Conservation (phyloP, 345 rosid species). For the Murraya paniculata region DNA sequence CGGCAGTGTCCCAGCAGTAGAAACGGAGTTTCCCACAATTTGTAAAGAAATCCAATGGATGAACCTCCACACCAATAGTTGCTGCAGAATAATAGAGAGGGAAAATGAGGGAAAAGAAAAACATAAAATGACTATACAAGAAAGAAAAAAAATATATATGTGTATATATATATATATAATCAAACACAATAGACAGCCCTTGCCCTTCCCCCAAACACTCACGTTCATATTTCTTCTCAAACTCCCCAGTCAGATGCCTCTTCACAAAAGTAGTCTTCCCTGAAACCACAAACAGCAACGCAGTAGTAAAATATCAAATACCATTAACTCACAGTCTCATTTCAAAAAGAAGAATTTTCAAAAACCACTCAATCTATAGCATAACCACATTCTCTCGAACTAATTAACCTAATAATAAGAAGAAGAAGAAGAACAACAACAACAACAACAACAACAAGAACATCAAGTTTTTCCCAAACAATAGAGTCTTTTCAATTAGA, state of each 20-base stretch:
- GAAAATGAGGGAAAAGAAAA: not conserved
- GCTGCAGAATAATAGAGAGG: slow-evolving; percentile 32
- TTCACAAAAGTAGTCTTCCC: slow-evolving; percentile 93
- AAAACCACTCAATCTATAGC: not conserved
- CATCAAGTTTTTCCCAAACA: not conserved
- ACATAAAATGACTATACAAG: not conserved
- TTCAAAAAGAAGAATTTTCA: not conserved
- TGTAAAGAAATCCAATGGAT: slow-evolving; percentile 88
- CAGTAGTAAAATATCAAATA: not conserved
- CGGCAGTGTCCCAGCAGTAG: slow-evolving; percentile 98
- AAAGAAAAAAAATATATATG: not conserved
- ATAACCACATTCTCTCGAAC: no score
- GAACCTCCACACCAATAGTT: slow-evolving; percentile 96
- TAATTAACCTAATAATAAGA: not conserved
- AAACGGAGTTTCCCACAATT: slow-evolving; percentile 90
- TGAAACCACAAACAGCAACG: slow-evolving; percentile 1
- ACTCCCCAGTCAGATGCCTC: slow-evolving; percentile 94
- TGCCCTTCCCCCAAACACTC: slow-evolving; percentile 21
- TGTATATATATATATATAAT: not conserved
- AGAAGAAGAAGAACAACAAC: not conserved
- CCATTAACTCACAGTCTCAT: not conserved
- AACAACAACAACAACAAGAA: not conserved
- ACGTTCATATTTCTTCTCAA: slow-evolving; percentile 97
- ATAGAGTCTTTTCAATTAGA: not conserved
- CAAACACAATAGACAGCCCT: no score